Evolutionary conservation across 2,329 filamentous ascomycete species (phyloP), one percentile per base, ranked within the genome.

Genomic region (Lachnellula arida): DNA sequence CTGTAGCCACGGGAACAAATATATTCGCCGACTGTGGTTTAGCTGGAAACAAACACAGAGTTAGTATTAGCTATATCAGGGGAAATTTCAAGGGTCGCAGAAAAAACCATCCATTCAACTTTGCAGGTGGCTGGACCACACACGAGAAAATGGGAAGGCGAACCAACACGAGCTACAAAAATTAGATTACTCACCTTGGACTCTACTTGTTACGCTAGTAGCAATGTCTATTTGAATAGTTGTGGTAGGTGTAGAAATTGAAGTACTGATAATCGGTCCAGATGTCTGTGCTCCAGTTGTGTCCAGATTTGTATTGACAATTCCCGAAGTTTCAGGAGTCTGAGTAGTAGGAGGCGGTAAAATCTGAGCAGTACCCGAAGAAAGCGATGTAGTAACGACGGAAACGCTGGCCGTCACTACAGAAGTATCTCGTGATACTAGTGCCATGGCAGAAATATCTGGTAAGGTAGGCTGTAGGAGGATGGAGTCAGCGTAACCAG

Each of bases 1-100:
- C 74, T 1, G 77, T 81, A 17, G 75, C 77, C 50, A 87, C 77
- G 28, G 84, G 80, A 7, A 74, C 73, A 61, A 87, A 87, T 51
- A 87, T 82, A 63, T 86, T 63, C 4, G 53, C 39, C 4, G 65
- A 65, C 44, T 51, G 25, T 46, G 53, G 19, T 46, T 25, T 44
- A 22, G 49, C 49, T 23, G 9, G 22, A 15, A 37, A 28, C 5
- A 22, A 46, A 14, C 1, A 22, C 6, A 32, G 12, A 47, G 6
- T 4, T 5, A 17, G 37, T 4, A 3, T 40, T 17, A 17, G 17
- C 37, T 15, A 40, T 40, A 17, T 17, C 9, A 32, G 28, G 28
- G 9, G 28, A 12, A 11, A 12, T 12, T 32, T 32, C 28, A 32
- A 32, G 28, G 9, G 28, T 32, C 9, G 9, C 9, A 32, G 28